Base-by-base conservation (phyloP, 305 asterid species). In the Nicotiana rustica region DNA sequence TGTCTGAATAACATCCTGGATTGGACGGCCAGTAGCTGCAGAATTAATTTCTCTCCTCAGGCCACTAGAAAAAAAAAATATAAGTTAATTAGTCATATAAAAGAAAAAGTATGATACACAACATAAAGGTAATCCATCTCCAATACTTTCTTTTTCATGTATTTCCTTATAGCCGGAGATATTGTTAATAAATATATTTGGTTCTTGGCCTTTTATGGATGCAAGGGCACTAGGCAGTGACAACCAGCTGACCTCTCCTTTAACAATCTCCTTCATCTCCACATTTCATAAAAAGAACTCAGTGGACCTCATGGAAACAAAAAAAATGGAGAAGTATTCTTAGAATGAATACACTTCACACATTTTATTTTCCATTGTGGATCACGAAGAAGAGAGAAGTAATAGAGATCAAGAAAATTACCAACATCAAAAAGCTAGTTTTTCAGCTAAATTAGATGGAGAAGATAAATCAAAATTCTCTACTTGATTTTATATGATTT, bases 11-110 rank as follows among this genome's bases (percentile, higher is more conserved):
- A 96, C 99, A 88, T 96, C 98, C 88, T 95, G 98, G 85, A 96
- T 96, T 62, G 97, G 99, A 78, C 98, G 98, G 57, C 99, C 99
- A 73, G 98, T 91, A 73, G 99, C 99, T 78, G 98, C 98, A 49
- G 99, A 96, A 91, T 93, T 92, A 81, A 96, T 95, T 92, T 95
- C 99, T 87, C 99, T 92, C 69, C 95, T 88, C 67, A 96, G 98
- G 66, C 99, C 99, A 86, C 99, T 95, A 73, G 68, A 21, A 52
- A 17, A 41, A 71, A 41, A 10, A 41, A 38, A 65, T 33, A 19
- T 35, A 81, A 31, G 5, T 59, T 55, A 56, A 21, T 81, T 10
- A 81, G 79, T 35, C 12, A 67, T 61, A 68, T 81, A 7, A 36
- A 67, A 81, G 83, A 52, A 67, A 10, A 33, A 1, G 59, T 12